phyloP scores from a whole-genome alignment of 164 flowering plant species.

The Vitis rupestris region DNA sequence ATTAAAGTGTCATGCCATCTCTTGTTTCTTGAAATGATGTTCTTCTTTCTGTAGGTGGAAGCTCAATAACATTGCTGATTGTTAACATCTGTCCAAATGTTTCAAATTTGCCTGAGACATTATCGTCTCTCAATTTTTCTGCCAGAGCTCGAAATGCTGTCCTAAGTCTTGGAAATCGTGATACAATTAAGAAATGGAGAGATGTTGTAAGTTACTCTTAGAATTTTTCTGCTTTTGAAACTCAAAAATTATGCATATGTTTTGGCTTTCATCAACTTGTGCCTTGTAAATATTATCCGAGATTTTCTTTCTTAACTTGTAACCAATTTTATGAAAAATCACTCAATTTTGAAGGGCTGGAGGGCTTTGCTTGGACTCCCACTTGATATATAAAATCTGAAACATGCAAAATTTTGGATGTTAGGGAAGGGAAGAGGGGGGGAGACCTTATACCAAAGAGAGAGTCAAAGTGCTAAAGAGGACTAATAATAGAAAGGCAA shows the following conservation, averaged over 20 bases:
- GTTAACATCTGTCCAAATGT: conserved; percentile 76
- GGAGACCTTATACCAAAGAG: too few species aligned
- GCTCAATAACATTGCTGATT: conserved; percentile 83
- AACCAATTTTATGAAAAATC: too few species aligned
- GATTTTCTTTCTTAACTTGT: too few species aligned
- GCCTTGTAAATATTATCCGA: background rate
- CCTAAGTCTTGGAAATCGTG: conserved; percentile 89
- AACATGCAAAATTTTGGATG: too few species aligned
- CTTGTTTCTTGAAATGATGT: background rate
- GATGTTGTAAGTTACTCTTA: conserved; percentile 67
- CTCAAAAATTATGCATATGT: background rate
- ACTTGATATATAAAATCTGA: too few species aligned
- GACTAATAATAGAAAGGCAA: too few species aligned
- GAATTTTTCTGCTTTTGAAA: background rate
- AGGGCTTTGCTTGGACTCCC: too few species aligned
- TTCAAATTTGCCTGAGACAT: conserved; percentile 68
- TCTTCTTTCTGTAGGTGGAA: conserved; percentile 64
- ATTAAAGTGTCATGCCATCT: background rate
- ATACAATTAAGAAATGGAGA: conserved; percentile 95
- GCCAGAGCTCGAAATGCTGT: conserved; percentile 85
- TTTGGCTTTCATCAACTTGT: background rate
- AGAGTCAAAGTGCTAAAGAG: too few species aligned
- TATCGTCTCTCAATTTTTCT: conserved; percentile 80
- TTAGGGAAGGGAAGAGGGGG: too few species aligned
- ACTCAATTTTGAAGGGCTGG: too few species aligned